Base-by-base conservation (phyloP, 179 eudicot genomes). In the Amaranthus tricolor region DNA sequence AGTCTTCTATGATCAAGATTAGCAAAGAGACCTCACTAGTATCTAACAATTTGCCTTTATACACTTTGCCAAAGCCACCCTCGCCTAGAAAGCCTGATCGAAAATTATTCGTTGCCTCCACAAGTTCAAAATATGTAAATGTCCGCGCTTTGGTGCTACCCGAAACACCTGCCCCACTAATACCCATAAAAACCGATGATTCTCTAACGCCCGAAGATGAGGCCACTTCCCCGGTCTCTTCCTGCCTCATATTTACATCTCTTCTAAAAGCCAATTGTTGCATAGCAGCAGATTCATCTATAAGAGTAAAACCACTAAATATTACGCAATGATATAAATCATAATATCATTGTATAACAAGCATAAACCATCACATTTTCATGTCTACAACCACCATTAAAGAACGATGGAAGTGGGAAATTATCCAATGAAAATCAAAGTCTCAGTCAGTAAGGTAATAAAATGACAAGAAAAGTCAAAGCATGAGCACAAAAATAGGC, bases 11-110 rank as follows among this genome's bases (percentile, higher is more conserved):
- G 51, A 71, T 50, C 21, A 24, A 61, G 57, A 58, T 17, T n/a
- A 70, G 19, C 40, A 60, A 69, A 73, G 71, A 57, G 21, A 87
- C 90, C 88, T 87, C 76, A 66, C 57, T 73, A 47, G 84, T 80
- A 66, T 80, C 81, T 43, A 63, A 31, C 69, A 87, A 64, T 16
- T 21, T 66, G 53, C 90, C 90, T 82, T 85, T 87, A 69, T 81
- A 87, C 47, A 87, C 90, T 81, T 81, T 85, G 65, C 90, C 90
- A 76, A 87, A 87, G 31, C 90, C 88, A n/a, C 90, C 90, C 78
- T 87, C 85, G 44, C 90, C 90, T 12, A 87, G 47, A 66, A 85
- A 79, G 68, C 81, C 90, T 9, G 65, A 72, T 67, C 79, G 86
- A 58, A 87, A 87, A 74, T 82, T 76, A 19, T 74, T 77, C 0